Percentiles rank a stretch among this genome's conserved stretches.
Evolutionary conservation across 345 rosid species (phyloP).

Genomic region (Psidium guajava): DNA sequence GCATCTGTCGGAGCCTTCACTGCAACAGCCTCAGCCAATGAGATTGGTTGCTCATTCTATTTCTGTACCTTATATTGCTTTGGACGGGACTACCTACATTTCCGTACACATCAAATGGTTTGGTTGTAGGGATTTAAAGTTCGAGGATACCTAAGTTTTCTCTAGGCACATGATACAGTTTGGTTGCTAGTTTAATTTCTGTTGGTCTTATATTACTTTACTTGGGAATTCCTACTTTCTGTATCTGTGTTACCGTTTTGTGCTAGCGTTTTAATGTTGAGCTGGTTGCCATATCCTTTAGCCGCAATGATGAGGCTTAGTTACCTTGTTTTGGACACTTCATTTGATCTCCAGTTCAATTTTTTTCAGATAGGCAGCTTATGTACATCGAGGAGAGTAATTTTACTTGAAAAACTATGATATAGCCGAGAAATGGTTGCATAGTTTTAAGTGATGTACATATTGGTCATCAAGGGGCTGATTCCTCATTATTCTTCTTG

Average conservation of each 20-base stretch:
- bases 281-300: not conserved
- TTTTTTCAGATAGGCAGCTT: not conserved
- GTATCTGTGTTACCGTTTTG: not conserved
- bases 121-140: not conserved
- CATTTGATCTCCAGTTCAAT: not conserved
- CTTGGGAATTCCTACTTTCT: not conserved
- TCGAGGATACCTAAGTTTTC: not conserved
- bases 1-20: not conserved
- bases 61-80: not conserved
- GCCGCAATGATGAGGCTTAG: not conserved
- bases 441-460: not conserved
- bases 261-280: not conserved
- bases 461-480: not conserved
- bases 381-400: not conserved
- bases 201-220: not conserved
- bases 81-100: not conserved
- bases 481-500: not conserved
- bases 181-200: not conserved
- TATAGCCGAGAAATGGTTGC: not conserved
- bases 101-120: not conserved
- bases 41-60: not conserved
- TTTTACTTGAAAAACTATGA: not conserved
- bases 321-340: not conserved
- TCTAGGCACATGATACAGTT: not conserved
- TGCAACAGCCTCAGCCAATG: not conserved